Base-by-base conservation (phyloP, 1,139 yeast genomes). In the Kodamaea fungicola region DNA sequence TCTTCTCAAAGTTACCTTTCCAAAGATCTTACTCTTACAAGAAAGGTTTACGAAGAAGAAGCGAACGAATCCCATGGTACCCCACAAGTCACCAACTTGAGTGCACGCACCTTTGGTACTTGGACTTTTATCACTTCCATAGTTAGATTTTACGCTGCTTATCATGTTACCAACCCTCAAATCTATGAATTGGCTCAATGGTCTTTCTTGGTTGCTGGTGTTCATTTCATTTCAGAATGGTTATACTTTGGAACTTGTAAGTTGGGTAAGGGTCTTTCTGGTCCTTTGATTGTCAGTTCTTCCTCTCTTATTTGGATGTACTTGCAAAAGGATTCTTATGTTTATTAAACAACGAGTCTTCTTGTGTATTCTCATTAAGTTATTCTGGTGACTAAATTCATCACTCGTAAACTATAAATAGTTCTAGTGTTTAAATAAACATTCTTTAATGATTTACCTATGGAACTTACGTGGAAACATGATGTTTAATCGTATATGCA, bases 21-120 rank as follows among this genome's bases (percentile, higher is more conserved):
- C 28, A 58, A 57, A 34, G 92, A 88, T 36, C 71, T 85, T 33
- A 66, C 72, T 12, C 70, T 90, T 42, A 86, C 97, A 7, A 80
- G 83, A 50, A 73, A 80, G 50, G 97, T 92, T 7, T 92, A 92
- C 57, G 83, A 77, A 32, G 71, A 42, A 13, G 54, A 67, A 39
- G 71, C 80, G 39, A 88, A 94, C 10, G 47, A 62, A 2, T 75
- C 44, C 9, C 66, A 49, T 22, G 39, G 41, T 8, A 39, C 43
- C 12, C 49, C 52, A 8, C 58, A 70, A 41, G 71, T 90, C 12
- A 87, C 96, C 0, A 68, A 74, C 6, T 71, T 92, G 49, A 81
- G 95, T 49, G 96, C 97, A 7, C 76, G 98, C 52, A 92, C 98
- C 0, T 92, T 92, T 61, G 98, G 98, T 23, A 92, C 98, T 1